These are phyloP conservation scores for Kokia cookei DNA, from an alignment of 441 rosid species.

Conservation along the genomic window DNA sequence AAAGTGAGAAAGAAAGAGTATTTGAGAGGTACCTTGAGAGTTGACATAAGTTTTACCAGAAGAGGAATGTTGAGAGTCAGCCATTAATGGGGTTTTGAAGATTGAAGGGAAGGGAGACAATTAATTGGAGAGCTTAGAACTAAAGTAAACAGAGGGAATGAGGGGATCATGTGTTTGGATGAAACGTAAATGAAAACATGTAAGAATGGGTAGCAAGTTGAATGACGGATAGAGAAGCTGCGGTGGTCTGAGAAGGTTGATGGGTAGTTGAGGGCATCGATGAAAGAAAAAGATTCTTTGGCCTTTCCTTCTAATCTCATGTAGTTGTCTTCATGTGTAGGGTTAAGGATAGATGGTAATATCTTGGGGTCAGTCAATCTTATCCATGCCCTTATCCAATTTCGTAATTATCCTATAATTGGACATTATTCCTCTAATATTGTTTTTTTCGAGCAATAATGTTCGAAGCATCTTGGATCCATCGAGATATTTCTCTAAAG, in stretches of 20 bases:
- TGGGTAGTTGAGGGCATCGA: slow-evolving; percentile 9
- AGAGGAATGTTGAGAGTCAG: slow-evolving; percentile 42
- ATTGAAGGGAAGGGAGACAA: neutral
- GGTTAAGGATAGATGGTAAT: too few relatives aligned
- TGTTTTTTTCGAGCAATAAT: too few relatives aligned
- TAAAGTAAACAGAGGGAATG: neutral
- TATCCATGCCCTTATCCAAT: too few relatives aligned
- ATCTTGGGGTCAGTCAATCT: too few relatives aligned
- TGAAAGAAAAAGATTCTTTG: neutral
- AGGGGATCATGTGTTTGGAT: neutral
- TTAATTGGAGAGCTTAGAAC: neutral
- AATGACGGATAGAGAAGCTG: neutral
- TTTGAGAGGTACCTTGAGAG: slow-evolving; percentile 22
- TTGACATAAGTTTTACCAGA: slow-evolving; percentile 21
- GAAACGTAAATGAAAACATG: neutral
- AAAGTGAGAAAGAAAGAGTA: neutral
- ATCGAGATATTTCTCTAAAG: too few relatives aligned
- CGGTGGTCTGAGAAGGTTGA: neutral
- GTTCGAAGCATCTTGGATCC: too few relatives aligned
- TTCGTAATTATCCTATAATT: too few relatives aligned
- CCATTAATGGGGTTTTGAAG: slow-evolving; percentile 29
- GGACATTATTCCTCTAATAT: too few relatives aligned
- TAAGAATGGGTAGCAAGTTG: slow-evolving; percentile 34
- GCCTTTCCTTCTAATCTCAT: neutral
- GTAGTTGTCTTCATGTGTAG: neutral